Evolutionary conservation across 495 filamentous ascomycete species (phyloP).

Genomic region (Friedmanniomyces simplex): DNA sequence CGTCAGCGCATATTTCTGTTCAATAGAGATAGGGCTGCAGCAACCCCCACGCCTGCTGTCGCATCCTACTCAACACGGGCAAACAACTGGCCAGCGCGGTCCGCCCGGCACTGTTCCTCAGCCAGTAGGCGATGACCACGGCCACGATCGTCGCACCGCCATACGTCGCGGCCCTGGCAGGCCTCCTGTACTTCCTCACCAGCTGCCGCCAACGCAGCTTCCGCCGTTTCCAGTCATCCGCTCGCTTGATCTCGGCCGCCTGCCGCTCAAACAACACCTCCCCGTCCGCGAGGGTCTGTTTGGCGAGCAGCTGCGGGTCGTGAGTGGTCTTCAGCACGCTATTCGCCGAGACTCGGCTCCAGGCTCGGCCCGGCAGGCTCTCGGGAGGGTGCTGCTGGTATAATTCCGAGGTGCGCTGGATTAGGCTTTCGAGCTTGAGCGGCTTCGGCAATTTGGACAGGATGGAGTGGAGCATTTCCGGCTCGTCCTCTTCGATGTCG

Average conservation of each 20-base stretch:
- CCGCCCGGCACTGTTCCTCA: background rate
- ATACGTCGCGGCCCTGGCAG: background rate
- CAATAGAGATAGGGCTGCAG: background rate
- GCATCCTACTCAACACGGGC: background rate
- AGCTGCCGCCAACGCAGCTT: background rate
- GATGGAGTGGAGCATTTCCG: constrained; percentile 85
- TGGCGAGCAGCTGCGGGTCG: constrained; percentile 31
- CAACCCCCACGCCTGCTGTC: background rate
- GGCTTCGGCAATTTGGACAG: constrained; percentile 78
- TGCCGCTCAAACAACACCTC: constrained; percentile 57
- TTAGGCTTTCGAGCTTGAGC: constrained; percentile 71
- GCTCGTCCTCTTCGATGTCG: constrained; percentile 70
- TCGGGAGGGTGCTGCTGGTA: constrained; percentile 64
- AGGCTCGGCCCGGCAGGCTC: constrained; percentile 48
- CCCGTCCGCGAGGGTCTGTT: constrained; percentile 50
- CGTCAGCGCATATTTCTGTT: background rate
- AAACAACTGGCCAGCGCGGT: background rate
- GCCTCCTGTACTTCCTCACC: constrained; percentile 1
- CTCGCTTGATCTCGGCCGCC: constrained; percentile 50
- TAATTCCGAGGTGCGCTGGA: constrained; percentile 51
- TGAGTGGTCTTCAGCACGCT: constrained; percentile 81
- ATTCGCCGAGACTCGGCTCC: constrained; percentile 57
- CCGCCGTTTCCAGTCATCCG: constrained; percentile 21
- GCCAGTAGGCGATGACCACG: constrained; percentile 6
- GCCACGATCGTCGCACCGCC: background rate